Percentiles rank a stretch among this genome's conserved stretches.
Conservation (phyloP, 75 land plant genomes). For the Sequoia sempervirens region DNA sequence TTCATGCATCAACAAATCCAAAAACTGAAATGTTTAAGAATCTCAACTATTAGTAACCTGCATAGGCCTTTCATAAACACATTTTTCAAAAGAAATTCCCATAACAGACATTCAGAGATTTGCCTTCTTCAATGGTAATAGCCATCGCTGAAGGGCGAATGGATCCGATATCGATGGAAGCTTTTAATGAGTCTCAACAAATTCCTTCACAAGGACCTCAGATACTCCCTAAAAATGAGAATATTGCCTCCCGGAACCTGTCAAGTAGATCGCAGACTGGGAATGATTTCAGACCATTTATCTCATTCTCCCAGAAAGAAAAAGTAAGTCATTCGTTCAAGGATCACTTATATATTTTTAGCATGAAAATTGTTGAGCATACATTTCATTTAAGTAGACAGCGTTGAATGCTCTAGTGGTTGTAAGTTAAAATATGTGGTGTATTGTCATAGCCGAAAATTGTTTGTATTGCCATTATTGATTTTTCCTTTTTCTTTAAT, state of each 20-base stretch:
- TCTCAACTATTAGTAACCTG: background rate
- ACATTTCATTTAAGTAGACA: background rate
- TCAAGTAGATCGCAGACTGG: background rate
- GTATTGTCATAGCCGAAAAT: background rate
- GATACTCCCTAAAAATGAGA: background rate
- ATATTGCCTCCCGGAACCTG: background rate
- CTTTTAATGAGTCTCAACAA: constrained; percentile 30
- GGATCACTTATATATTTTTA: background rate
- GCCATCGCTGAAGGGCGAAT: constrained; percentile 74
- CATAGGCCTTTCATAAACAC: background rate
- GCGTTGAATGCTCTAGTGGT: background rate
- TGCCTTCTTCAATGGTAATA: constrained; percentile 53
- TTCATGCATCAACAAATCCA: background rate
- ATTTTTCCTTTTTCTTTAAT: background rate
- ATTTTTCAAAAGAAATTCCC: background rate
- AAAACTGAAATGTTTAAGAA: background rate
- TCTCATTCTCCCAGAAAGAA: background rate
- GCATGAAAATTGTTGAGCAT: background rate
- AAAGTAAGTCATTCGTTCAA: background rate
- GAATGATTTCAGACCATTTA: background rate
- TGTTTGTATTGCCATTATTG: background rate
- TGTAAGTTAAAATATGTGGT: background rate
- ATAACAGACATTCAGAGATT: constrained; percentile 31
- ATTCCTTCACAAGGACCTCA: background rate
- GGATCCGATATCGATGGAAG: constrained; percentile 64